Evolutionary conservation across 139 green algal genomes (phyloP).

Genomic region (Micractinium sp.): DNA sequence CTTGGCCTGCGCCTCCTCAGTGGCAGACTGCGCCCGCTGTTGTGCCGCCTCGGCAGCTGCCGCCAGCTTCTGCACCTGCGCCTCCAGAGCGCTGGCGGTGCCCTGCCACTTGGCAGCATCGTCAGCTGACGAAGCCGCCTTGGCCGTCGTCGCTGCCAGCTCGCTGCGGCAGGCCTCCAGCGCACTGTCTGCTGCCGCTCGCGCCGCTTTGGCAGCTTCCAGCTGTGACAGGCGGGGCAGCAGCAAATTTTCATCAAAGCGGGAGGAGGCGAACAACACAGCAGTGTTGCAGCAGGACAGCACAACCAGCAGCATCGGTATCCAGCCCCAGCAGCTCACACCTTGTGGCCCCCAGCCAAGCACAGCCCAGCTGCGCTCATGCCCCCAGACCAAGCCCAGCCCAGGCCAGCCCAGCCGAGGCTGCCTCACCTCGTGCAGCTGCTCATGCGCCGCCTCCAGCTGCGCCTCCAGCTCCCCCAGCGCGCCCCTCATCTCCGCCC

Average conservation of each 20-base stretch:
- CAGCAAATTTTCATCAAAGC: not conserved
- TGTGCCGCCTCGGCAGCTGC: not conserved
- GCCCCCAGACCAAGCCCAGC: too few relatives aligned
- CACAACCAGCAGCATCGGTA: not conserved
- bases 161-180: slow-evolving; percentile 28
- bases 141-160: slow-evolving; percentile 11
- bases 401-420: not conserved
- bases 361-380: not conserved
- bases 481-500: not conserved
- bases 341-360: not conserved
- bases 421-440: slow-evolving; percentile 6
- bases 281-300: not conserved
- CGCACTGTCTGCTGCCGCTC: not conserved
- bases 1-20: slow-evolving; percentile 1
- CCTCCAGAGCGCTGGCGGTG: slow-evolving; percentile 1
- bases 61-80: not conserved
- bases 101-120: slow-evolving; percentile 36
- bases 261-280: not conserved
- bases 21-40: not conserved
- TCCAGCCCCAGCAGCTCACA: not conserved
- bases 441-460: not conserved
- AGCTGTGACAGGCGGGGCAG: not conserved
- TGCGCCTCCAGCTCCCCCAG: slow-evolving; percentile 7
- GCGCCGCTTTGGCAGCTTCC: not conserved
- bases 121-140: slow-evolving; percentile 12